phyloP scores from a whole-genome alignment of 805 yeast species.

The Candida pseudofarinosa region DNA sequence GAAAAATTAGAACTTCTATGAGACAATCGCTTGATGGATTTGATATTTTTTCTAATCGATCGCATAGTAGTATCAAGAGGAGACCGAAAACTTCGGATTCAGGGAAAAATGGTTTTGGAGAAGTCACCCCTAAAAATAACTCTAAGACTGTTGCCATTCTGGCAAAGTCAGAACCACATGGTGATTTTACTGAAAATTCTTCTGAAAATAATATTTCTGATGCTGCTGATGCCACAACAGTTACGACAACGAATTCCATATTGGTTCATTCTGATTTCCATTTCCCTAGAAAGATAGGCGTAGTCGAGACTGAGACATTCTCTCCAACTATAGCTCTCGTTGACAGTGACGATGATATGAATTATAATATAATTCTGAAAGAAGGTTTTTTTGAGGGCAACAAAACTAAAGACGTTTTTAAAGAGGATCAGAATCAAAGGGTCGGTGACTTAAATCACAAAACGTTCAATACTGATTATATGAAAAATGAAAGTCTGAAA shows the following conservation, averaged over 20 bases:
- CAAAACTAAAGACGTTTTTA: neutral
- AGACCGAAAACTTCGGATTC: neutral
- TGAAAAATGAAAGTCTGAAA: slow-evolving; percentile 1
- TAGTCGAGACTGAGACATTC: neutral
- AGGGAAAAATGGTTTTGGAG: too few relatives aligned
- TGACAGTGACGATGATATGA: neutral
- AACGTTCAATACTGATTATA: neutral
- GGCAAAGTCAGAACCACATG: too few relatives aligned
- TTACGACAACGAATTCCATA: neutral
- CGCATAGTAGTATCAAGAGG: neutral
- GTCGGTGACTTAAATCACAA: neutral
- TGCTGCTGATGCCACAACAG: slow-evolving; percentile 15
- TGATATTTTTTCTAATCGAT: neutral
- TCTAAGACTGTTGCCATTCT: too few relatives aligned
- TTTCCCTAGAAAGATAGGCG: slow-evolving; percentile 16
- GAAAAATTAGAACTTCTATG: neutral
- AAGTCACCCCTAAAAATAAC: too few relatives aligned
- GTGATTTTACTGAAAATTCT: too few relatives aligned
- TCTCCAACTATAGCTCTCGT: neutral
- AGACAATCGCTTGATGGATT: neutral
- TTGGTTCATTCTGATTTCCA: slow-evolving; percentile 18
- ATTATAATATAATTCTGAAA: neutral
- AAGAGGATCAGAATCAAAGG: neutral
- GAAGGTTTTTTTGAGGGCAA: neutral
- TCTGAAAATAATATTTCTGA: too few relatives aligned